Conservation (phyloP, 23 red algal species). For the Agarophyton chilense region DNA sequence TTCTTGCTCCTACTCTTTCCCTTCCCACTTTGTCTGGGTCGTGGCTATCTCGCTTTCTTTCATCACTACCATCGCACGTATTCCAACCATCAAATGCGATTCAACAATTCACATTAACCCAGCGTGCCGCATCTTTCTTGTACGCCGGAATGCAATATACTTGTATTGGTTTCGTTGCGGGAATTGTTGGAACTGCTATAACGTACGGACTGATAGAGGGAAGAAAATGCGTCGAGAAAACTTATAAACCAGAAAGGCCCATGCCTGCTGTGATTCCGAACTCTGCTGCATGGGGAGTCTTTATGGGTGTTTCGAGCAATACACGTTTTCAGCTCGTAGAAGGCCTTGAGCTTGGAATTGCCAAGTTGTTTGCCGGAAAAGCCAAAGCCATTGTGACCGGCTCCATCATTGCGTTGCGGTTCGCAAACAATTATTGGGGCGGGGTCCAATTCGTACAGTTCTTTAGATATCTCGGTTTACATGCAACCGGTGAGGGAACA, state of each 20-base stretch:
- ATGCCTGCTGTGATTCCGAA: conserved; percentile 90
- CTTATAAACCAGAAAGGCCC: conserved; percentile 72
- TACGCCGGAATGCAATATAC: conserved; percentile 86
- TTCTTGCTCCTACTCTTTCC: conserved; percentile 77
- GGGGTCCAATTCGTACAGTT: conserved; percentile 99
- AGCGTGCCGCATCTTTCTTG: conserved; percentile 76
- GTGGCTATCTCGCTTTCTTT: conserved; percentile 18
- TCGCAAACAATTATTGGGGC: conserved; percentile 95
- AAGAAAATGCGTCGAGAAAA: conserved; percentile 65
- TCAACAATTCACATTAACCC: conserved; percentile 67
- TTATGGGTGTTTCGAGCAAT: conserved; percentile 91
- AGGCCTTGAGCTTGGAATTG: conserved; percentile 77
- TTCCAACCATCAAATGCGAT: conserved; percentile 81
- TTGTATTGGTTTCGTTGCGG: conserved; percentile 89
- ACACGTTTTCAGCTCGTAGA: conserved; percentile 84
- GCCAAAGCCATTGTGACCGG: conserved; percentile 46
- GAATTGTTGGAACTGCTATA: conserved; percentile 90
- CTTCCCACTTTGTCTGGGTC: not conserved
- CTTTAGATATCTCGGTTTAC: conserved; percentile 92
- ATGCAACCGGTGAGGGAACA: conserved; percentile 52
- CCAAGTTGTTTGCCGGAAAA: conserved; percentile 41
- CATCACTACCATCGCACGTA: conserved; percentile 71
- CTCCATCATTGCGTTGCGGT: conserved; percentile 80
- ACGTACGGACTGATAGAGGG: conserved; percentile 89
- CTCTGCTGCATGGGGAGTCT: conserved; percentile 78